Evolutionary conservation across 352 stramenopile species (phyloP).

Genomic region (Phytophthora sansomeana): DNA sequence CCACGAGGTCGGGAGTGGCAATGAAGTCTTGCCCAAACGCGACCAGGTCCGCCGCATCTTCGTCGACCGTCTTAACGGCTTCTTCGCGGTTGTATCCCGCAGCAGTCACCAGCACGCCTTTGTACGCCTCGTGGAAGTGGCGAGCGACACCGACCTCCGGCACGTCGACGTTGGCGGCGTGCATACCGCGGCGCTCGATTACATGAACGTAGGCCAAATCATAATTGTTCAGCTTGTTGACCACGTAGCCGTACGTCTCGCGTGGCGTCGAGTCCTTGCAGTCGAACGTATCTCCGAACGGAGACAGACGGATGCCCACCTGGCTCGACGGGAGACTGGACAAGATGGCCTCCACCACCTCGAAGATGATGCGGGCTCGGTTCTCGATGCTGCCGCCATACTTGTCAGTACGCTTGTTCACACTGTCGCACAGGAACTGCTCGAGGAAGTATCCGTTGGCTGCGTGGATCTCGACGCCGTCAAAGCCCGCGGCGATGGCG

Average conservation of each 20-base stretch:
- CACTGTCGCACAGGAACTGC: slow-evolving; percentile 83
- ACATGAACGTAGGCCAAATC: slow-evolving; percentile 58
- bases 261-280: slow-evolving; percentile 41
- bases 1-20: slow-evolving; percentile 56
- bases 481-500: slow-evolving; percentile 86
- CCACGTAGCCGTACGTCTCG: slow-evolving; percentile 44
- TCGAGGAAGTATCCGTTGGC: slow-evolving; percentile 93
- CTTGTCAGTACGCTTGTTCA: no score
- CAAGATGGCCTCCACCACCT: slow-evolving; percentile 59
- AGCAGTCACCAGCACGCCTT: slow-evolving; percentile 50
- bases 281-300: slow-evolving; percentile 43
- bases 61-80: slow-evolving; percentile 39
- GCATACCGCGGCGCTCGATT: slow-evolving; percentile 46
- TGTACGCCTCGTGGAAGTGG: slow-evolving; percentile 50
- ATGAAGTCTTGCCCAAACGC: slow-evolving; percentile 60
- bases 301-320: slow-evolving; percentile 32
- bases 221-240: slow-evolving; percentile 38
- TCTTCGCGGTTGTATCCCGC: slow-evolving; percentile 42
- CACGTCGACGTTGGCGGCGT: slow-evolving; percentile 23
- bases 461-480: slow-evolving; percentile 89
- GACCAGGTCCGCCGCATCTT: slow-evolving; percentile 47
- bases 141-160: slow-evolving; percentile 45
- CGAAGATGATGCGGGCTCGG: no score
- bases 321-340: slow-evolving; percentile 34
- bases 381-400: no score